Evolutionary conservation across 2,329 filamentous ascomycete species (phyloP).

Genomic region (Nothophaeocryptopus gaeumannii): DNA sequence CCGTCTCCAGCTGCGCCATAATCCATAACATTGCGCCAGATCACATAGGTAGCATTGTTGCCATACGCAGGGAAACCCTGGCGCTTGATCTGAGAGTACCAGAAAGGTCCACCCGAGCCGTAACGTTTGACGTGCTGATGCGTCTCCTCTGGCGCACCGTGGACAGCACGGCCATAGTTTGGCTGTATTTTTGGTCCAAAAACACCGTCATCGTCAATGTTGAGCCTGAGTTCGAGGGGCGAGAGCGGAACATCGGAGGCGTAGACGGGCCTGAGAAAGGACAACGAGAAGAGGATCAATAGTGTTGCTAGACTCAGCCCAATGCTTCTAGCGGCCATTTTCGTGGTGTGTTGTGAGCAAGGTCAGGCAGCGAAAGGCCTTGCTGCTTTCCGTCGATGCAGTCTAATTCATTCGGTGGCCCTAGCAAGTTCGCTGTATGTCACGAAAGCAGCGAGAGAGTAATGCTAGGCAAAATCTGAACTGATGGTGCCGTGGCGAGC

Average conservation of each 20-base stretch:
- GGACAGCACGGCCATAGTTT: constrained; percentile 2
- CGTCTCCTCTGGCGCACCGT: constrained; percentile 8
- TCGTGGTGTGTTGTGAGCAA: not conserved
- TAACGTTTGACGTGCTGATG: constrained; percentile 30
- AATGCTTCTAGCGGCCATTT: constrained; percentile 9
- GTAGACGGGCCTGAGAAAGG: constrained; percentile 7
- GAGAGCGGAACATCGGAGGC: constrained; percentile 18
- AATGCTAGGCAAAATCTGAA: too few species aligned
- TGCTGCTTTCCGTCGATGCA: not conserved
- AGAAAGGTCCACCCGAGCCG: constrained; percentile 36
- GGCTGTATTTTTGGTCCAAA: not conserved
- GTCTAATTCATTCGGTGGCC: not conserved
- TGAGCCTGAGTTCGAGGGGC: constrained; percentile 17
- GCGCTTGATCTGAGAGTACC: constrained; percentile 43
- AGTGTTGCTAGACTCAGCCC: constrained; percentile 10
- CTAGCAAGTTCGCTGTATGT: too few species aligned
- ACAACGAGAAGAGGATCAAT: constrained; percentile 10
- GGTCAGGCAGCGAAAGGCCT: not conserved
- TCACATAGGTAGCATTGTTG: constrained; percentile 38
- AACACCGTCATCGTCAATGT: constrained; percentile 12
- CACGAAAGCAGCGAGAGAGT: too few species aligned
- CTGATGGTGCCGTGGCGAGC: too few species aligned
- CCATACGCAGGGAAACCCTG: constrained; percentile 41
- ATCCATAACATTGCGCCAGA: constrained; percentile 50
- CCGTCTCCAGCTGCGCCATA: constrained; percentile 56